These are phyloP conservation scores for Pachyrhizus erosus DNA, from an alignment of 306 rosid species.

Conservation along the genomic window DNA sequence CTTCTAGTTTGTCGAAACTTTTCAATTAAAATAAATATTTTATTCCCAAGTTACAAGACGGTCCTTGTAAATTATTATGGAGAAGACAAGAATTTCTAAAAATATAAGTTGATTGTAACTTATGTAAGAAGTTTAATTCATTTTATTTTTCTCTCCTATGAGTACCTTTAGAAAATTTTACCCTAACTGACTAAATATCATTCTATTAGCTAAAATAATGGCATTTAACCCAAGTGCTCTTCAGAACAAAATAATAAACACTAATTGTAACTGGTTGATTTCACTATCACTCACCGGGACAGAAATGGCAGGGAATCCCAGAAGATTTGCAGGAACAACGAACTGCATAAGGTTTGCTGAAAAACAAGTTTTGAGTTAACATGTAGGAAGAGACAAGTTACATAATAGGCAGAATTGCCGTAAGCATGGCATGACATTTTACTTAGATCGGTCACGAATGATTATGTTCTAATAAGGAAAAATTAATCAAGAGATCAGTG, in stretches of 20 bases:
- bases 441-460: not conserved
- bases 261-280: not conserved
- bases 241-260: conserved; percentile 11
- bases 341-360: conserved; percentile 90
- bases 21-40: not conserved
- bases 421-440: not conserved
- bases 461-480: conserved; percentile 28
- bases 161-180: not conserved
- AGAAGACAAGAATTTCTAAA: not conserved
- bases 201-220: conserved; percentile 6
- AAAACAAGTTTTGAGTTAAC: conserved; percentile 29
- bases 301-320: conserved; percentile 94
- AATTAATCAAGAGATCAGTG: not conserved
- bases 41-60: not conserved
- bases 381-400: conserved; percentile 29
- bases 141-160: not conserved
- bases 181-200: not conserved
- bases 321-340: conserved; percentile 70
- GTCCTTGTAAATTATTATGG: not conserved
- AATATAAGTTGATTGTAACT: not conserved
- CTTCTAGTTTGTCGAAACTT: not conserved
- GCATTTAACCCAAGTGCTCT: conserved; percentile 14
- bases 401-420: not conserved
- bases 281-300: conserved; percentile 75
- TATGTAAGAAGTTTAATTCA: not conserved